Evolutionary conservation across 73 alveolate species (phyloP), one percentile per base, ranked within the genome.

Genomic region (Breviolum minutum): DNA sequence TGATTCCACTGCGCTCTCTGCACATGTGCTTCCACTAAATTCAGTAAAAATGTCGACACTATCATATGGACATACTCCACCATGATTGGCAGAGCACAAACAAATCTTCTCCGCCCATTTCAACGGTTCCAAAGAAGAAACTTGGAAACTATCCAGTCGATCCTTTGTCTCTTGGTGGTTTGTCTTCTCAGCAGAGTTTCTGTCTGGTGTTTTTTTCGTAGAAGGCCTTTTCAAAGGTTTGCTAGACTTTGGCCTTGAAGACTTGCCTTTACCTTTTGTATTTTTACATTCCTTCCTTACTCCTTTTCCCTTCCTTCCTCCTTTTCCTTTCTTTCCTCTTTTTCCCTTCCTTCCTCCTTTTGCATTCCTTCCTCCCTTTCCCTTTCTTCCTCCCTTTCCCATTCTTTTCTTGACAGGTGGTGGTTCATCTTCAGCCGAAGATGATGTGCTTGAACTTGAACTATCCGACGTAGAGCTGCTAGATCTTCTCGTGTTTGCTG

Each of bases 1-100:
- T 19, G 85, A 8, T 40, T 87, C 84, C 69, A 66, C 95, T 0
- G 95, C 95, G 69, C 95, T 87, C 73, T 87, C 95, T 19, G 95
- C 84, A 27, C 95, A 88, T 10, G 95, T 40, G 69, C 85, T 88
- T 32, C 95, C 95, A 12, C 68, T 88, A 40, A 88, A 88, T n/a
- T 88, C 95, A 16, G 95, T 88, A 48, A 88, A 68, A 0, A 88
- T 69, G 66, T 88, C 84, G 14, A 88, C 63, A 13, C 17, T 63
- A 24, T 68, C 70, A 17, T 88, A 88, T 26, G 54, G 29, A 32
- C 95, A 68, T 40, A 20, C 12, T 9, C 84, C 84, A 32, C 79
- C 69, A 22, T 29, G 30, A 54, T 29, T 16, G 60, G 66, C 32
- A 10, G 77, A 8, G 5, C 2, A 54, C 7, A 9, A 6, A 17